Evolutionary conservation across 2,329 filamentous ascomycete species (phyloP).

Genomic region (Fusarium sp.): DNA sequence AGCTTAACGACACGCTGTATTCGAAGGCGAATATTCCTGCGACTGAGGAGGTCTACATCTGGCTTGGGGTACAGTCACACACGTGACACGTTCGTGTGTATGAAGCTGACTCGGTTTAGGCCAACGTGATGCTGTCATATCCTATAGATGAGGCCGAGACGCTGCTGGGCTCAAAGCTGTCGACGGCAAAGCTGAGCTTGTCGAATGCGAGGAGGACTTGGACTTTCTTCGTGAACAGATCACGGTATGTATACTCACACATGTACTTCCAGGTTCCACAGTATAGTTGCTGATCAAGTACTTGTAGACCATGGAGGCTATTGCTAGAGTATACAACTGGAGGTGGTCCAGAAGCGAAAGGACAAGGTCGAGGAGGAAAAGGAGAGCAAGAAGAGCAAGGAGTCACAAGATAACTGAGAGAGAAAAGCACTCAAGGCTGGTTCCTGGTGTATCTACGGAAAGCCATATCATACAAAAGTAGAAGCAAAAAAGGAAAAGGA

Average conservation of each 20-base stretch:
- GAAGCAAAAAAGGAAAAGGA: constrained; percentile 18
- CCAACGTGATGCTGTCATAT: constrained; percentile 98
- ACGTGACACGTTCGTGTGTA: neutral
- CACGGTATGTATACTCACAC: constrained; percentile 71
- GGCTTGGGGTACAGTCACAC: constrained; percentile 79
- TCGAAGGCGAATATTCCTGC: constrained; percentile 86
- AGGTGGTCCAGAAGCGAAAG: constrained; percentile 94
- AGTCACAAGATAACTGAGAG: constrained; percentile 44
- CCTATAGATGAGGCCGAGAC: constrained; percentile 87
- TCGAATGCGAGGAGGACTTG: constrained; percentile 95
- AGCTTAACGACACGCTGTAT: constrained; percentile 95
- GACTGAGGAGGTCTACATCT: constrained; percentile 93
- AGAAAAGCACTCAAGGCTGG: constrained; percentile 14
- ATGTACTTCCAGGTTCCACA: neutral
- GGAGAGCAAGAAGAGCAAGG: constrained; percentile 54
- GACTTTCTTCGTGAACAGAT: constrained; percentile 97
- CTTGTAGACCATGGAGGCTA: constrained; percentile 88
- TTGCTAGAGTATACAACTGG: constrained; percentile 99
- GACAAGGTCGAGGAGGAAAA: constrained; percentile 78
- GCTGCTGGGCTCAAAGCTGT: constrained; percentile 81
- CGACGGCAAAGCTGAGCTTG: constrained; percentile 82
- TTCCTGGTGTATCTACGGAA: constrained; percentile 28
- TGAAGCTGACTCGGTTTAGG: constrained; percentile 61
- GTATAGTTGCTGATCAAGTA: constrained; percentile 18
- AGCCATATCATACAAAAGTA: constrained; percentile 21